A percentile compares a stretch with the other conserved stretches of the same genome.
Conservation (phyloP, 202 grass and related monocot species). For the Musa balbisiana region DNA sequence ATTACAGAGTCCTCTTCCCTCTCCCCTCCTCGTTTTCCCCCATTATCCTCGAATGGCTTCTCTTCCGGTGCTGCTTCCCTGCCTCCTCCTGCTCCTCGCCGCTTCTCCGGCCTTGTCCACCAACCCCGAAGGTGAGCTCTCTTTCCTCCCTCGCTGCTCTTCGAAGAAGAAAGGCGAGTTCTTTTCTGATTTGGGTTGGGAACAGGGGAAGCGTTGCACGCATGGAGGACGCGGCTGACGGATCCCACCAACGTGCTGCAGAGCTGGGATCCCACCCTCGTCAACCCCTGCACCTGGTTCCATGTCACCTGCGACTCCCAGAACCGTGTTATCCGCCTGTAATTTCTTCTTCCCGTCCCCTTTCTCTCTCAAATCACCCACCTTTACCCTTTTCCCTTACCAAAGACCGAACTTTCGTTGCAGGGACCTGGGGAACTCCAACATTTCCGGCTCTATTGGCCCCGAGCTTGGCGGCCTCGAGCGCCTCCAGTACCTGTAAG, state of each 20-base stretch:
- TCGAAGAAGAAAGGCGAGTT: background rate
- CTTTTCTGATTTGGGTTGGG: background rate
- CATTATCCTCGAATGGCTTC: constrained; percentile 19
- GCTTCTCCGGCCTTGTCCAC: constrained; percentile 28
- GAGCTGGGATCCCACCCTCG: constrained; percentile 83
- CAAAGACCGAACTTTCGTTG: constrained; percentile 6
- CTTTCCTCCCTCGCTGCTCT: too few relatives aligned
- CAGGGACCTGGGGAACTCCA: constrained; percentile 97
- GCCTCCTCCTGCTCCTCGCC: constrained; percentile 24
- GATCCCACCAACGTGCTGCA: constrained; percentile 82
- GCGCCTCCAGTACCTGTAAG: constrained; percentile 81
- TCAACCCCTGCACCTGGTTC: constrained; percentile 95
- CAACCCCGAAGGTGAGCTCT: constrained; percentile 32
- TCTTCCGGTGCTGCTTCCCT: constrained; percentile 3
- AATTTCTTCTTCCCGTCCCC: constrained; percentile 16
- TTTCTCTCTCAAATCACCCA: background rate
- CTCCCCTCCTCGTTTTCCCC: background rate
- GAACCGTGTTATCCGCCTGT: constrained; percentile 85
- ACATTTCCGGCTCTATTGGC: constrained; percentile 76
- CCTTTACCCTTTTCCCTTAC: background rate
- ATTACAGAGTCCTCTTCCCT: background rate
- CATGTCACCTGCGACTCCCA: constrained; percentile 68
- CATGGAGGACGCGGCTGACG: constrained; percentile 53
- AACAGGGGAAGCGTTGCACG: constrained; percentile 62
- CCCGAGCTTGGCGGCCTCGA: constrained; percentile 74